phyloP scores from a whole-genome alignment of 441 rosid genomes.

The Lagerstroemia fauriei region DNA sequence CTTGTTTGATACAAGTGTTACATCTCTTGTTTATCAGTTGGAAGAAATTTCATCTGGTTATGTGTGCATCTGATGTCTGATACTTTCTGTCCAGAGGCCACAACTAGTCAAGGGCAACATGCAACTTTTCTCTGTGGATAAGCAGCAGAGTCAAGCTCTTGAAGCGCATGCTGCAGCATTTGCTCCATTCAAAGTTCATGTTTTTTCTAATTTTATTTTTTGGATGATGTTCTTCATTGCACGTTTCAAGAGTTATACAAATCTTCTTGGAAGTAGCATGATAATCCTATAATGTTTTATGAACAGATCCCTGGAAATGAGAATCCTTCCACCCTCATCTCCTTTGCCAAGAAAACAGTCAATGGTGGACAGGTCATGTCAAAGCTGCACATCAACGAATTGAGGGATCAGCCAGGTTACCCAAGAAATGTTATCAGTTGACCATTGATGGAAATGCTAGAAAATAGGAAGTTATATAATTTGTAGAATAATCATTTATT shows the following conservation, averaged over 20 bases:
- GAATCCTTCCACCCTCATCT: slow-evolving; percentile 85
- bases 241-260: not conserved
- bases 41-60: not conserved
- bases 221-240: slow-evolving; percentile 2
- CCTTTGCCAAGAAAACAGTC: slow-evolving; percentile 79
- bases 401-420: slow-evolving; percentile 96
- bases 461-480: not conserved
- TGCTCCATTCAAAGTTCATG: slow-evolving; percentile 75
- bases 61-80: not conserved
- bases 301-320: slow-evolving; percentile 91
- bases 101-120: slow-evolving; percentile 96
- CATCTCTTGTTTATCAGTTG: not conserved
- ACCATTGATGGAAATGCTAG: not conserved
- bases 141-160: slow-evolving; percentile 99
- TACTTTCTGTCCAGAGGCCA: slow-evolving; percentile 57
- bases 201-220: slow-evolving; percentile 8
- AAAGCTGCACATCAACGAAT: slow-evolving; percentile 92
- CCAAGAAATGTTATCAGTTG: not conserved
- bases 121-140: slow-evolving; percentile 98
- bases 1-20: not conserved
- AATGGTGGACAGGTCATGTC: slow-evolving; percentile 93
- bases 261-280: not conserved
- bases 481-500: not conserved
- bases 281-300: slow-evolving; percentile 8
- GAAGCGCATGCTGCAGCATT: slow-evolving; percentile 99